These are phyloP conservation scores for Tuber brumale DNA, from an alignment of 495 filamentous ascomycete species.

Conservation along the genomic window DNA sequence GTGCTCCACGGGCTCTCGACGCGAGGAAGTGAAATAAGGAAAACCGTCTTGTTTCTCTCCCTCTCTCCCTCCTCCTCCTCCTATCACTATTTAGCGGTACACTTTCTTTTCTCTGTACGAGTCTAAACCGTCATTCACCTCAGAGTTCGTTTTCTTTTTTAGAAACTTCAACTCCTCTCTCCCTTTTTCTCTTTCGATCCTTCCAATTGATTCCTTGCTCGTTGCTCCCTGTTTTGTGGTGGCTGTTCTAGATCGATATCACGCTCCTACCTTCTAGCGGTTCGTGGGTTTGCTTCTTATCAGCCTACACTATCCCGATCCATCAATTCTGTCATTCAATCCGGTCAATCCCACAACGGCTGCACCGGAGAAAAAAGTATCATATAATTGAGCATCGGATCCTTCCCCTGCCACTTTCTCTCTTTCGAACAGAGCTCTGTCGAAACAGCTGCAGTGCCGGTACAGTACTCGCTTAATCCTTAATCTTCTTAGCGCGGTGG, in stretches of 20 bases:
- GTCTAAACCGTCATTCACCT: not conserved
- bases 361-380: not conserved
- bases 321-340: not conserved
- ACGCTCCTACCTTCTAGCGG: constrained; percentile 3
- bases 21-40: not conserved
- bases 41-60: not conserved
- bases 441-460: not conserved
- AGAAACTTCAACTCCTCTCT: not conserved
- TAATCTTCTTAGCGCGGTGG: not conserved
- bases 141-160: not conserved
- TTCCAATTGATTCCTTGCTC: constrained; percentile 2
- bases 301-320: not conserved
- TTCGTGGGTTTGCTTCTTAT: constrained; percentile 1
- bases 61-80: not conserved
- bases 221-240: not conserved
- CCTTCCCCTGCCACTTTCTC: constrained; percentile 1
- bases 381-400: not conserved
- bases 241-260: not conserved
- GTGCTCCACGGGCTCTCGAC: not conserved
- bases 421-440: not conserved
- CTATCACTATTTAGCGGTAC: not conserved
- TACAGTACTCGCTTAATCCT: not conserved
- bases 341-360: not conserved
- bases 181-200: not conserved
- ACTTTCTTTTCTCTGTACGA: not conserved